Evolutionary conservation across 768 basidiomycete species (phyloP).

Genomic region (Terana coerulea): DNA sequence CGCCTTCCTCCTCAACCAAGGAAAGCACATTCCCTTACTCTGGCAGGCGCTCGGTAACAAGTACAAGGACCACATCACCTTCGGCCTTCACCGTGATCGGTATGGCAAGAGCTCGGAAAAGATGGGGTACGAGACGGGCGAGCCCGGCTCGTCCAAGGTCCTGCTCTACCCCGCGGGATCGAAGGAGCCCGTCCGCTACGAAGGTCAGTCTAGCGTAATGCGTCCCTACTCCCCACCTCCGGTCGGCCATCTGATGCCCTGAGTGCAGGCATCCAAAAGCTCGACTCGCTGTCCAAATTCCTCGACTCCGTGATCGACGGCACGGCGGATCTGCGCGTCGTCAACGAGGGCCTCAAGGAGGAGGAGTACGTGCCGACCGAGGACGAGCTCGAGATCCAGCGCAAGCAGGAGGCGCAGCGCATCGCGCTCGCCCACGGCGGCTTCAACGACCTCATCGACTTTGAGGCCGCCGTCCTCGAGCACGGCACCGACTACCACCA

Average conservation of each 20-base stretch:
- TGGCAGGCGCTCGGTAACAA: constrained; percentile 80
- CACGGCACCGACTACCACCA: constrained; percentile 43
- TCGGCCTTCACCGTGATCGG: constrained; percentile 64
- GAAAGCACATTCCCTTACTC: constrained; percentile 69
- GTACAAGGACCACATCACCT: constrained; percentile 57
- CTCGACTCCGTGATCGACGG: constrained; percentile 70
- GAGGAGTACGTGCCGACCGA: constrained; percentile 39
- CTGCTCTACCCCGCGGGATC: constrained; percentile 66
- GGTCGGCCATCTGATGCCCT: neutral
- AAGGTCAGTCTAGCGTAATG: constrained; percentile 52
- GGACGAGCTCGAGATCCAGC: constrained; percentile 45
- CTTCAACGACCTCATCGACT: constrained; percentile 46
- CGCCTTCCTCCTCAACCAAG: constrained; percentile 69
- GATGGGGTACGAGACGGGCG: constrained; percentile 56
- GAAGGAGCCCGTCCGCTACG: constrained; percentile 53
- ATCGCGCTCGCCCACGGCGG: constrained; percentile 50
- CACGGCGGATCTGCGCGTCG: constrained; percentile 48
- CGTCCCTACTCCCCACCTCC: neutral
- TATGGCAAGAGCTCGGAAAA: constrained; percentile 54
- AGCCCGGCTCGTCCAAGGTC: constrained; percentile 55
- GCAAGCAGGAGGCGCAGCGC: constrained; percentile 49
- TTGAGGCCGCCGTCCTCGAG: constrained; percentile 43
- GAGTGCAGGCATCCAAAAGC: constrained; percentile 66
- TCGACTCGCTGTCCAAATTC: constrained; percentile 70
- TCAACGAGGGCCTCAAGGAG: constrained; percentile 31